A percentile compares a stretch with the other conserved stretches of the same genome.
Conservation (phyloP, 1,284 basidiomycete species). For the Trichosporon asahii region DNA sequence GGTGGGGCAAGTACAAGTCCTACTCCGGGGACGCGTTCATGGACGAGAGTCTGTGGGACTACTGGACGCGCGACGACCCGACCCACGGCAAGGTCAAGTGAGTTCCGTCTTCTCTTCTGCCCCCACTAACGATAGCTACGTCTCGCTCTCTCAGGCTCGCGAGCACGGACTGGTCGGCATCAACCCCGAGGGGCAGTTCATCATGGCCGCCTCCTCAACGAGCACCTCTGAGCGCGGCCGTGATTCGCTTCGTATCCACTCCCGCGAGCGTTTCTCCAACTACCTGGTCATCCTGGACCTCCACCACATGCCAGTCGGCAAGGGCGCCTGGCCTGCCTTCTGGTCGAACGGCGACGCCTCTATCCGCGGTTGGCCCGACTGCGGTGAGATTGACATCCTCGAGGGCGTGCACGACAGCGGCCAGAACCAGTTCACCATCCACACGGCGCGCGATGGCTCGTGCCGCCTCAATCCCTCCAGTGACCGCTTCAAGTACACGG, state of each 20-base stretch:
- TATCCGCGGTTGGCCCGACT: background rate
- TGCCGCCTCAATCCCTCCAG: background rate
- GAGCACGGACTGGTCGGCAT: background rate
- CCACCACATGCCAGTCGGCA: background rate
- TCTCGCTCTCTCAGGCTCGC: background rate
- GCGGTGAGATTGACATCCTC: background rate
- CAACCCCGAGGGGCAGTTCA: background rate
- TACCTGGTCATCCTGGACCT: background rate
- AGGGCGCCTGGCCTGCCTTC: background rate
- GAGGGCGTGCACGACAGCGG: slow-evolving; percentile 1
- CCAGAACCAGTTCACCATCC: slow-evolving; percentile 1
- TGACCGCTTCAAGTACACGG: background rate
- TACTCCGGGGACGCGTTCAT: background rate
- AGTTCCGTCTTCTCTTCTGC: background rate
- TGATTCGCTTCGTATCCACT: background rate
- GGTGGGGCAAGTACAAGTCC: background rate
- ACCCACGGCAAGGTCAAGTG: slow-evolving; percentile 6
- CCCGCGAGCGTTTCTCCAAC: background rate
- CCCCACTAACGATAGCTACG: background rate
- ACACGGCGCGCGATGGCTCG: background rate
- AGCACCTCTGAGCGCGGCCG: background rate
- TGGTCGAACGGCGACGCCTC: background rate
- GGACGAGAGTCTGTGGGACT: slow-evolving; percentile 1
- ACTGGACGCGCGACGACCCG: background rate
- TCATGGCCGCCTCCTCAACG: background rate